A percentile compares a stretch with the other conserved stretches of the same genome.
Evolutionary conservation across 140 eudicot genomes (phyloP).

Genomic region (Flaveria floridana): DNA sequence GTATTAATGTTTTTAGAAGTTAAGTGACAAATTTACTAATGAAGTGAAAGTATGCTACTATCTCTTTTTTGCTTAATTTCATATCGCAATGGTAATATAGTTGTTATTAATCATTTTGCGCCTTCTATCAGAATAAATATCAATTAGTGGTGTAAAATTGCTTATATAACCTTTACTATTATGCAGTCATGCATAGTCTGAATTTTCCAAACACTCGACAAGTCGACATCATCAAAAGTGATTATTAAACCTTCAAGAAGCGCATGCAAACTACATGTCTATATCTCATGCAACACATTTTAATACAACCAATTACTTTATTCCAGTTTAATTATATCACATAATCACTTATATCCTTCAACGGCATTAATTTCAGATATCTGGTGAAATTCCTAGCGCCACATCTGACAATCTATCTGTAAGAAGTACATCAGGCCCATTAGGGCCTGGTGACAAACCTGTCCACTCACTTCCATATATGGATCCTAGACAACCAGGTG

Average conservation of each 20-base stretch:
- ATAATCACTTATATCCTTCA: not conserved
- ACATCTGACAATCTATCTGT: conserved; percentile 68
- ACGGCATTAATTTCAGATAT: conserved; percentile 44
- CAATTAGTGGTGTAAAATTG: not conserved
- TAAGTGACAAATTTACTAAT: not conserved
- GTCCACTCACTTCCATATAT: conserved; percentile 70
- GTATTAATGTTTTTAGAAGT: not conserved
- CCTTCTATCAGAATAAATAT: not conserved
- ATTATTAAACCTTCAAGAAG: not conserved
- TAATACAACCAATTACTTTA: too few relatives aligned
- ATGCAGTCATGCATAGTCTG: not conserved
- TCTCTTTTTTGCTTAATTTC: not conserved
- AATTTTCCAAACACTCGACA: not conserved
- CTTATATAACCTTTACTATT: not conserved
- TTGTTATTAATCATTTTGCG: not conserved
- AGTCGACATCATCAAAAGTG: not conserved
- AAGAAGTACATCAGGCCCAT: conserved; percentile 86
- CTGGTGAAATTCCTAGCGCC: conserved; percentile 84
- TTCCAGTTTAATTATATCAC: not conserved
- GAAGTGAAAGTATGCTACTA: not conserved
- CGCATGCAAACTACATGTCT: not conserved
- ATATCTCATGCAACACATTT: not conserved
- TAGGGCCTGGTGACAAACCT: conserved; percentile 81
- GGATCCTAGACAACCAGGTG: conserved; percentile 94
- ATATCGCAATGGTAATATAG: not conserved